Conservation (phyloP, 495 filamentous ascomycete genomes). For the Chlorociboria aeruginascens region DNA sequence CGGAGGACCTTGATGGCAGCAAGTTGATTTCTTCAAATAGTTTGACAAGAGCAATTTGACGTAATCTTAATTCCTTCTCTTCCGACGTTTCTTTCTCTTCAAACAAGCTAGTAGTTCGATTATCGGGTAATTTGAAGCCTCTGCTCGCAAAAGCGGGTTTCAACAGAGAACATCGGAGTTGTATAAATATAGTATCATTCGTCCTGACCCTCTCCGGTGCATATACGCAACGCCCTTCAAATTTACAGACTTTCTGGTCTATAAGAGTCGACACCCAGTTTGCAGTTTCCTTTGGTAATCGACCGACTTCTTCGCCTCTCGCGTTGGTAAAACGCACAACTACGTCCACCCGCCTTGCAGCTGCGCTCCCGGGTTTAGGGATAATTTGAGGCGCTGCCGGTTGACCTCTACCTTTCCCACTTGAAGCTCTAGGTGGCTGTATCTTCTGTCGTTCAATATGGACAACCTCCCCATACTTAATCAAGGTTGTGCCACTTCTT, state of each 20-base stretch:
- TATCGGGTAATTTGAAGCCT: constrained; percentile 48
- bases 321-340: constrained; percentile 87
- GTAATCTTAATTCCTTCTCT: constrained; percentile 70
- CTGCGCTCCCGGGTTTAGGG: constrained; percentile 28
- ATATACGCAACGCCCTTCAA: constrained; percentile 85
- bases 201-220: constrained; percentile 73
- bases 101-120: constrained; percentile 58
- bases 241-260: constrained; percentile 80
- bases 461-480: constrained; percentile 68
- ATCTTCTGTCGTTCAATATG: constrained; percentile 80
- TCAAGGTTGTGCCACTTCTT: constrained; percentile 58
- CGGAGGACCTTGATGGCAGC: constrained; percentile 57
- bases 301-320: constrained; percentile 70
- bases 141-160: constrained; percentile 56
- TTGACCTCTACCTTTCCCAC: constrained; percentile 43
- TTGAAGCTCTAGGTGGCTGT: constrained; percentile 27
- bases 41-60: constrained; percentile 79
- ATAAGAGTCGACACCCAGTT: constrained; percentile 88
- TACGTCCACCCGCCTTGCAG: constrained; percentile 56
- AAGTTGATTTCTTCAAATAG: constrained; percentile 84
- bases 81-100: constrained; percentile 78
- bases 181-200: constrained; percentile 87
- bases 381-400: constrained; percentile 19
- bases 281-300: constrained; percentile 83
- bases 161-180: constrained; percentile 69